These are phyloP conservation scores for Chaetomium strumarium DNA, from an alignment of 2,329 filamentous ascomycete genomes.

Conservation along the genomic window DNA sequence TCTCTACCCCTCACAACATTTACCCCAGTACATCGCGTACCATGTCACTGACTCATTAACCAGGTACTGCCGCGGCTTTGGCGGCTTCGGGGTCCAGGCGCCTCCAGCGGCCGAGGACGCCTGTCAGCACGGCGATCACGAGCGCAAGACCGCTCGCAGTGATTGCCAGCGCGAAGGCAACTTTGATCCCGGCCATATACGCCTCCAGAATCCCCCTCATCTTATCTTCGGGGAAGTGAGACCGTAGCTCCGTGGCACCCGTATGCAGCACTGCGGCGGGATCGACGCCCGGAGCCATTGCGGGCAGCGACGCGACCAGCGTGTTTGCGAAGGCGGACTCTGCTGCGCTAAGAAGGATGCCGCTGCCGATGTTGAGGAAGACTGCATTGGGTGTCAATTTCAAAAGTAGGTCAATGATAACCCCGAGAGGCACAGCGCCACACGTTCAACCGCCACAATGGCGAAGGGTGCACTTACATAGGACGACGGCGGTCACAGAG, in stretches of 20 bases:
- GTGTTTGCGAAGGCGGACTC: conserved; percentile 36
- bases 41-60: too few species aligned
- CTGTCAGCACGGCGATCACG: conserved; percentile 5
- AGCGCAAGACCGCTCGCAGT: conserved; percentile 34
- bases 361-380: conserved; percentile 40
- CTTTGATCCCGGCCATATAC: conserved; percentile 57
- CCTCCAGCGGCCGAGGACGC: too few species aligned
- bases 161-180: conserved; percentile 48
- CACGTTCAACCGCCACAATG: too few species aligned
- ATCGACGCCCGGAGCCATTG: conserved; percentile 29
- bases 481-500: conserved; percentile 26
- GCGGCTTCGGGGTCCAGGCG: too few species aligned
- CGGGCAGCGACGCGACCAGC: conserved; percentile 25
- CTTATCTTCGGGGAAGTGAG: conserved; percentile 39
- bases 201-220: conserved; percentile 47
- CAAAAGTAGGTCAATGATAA: neutral
- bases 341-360: conserved; percentile 39
- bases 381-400: conserved; percentile 22
- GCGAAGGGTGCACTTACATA: conserved; percentile 24
- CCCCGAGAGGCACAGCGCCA: too few species aligned
- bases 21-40: too few species aligned
- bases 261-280: conserved; percentile 30
- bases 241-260: conserved; percentile 47
- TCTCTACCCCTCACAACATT: too few species aligned
- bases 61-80: too few species aligned